Conservation (phyloP, 805 yeast genomes). For the Ogataea sp. region DNA sequence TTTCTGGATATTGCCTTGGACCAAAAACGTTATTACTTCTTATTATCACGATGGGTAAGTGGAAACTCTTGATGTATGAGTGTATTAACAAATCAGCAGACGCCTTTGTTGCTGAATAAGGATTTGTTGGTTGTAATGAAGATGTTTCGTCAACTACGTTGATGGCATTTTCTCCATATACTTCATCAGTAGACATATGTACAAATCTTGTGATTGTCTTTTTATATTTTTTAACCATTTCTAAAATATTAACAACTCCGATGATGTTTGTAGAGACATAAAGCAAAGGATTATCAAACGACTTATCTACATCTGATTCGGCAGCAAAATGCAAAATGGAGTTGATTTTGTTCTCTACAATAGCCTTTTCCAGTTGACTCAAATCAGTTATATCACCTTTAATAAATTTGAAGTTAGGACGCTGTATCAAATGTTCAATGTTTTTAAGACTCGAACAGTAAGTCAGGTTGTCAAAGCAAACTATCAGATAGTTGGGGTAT, state of each 20-base stretch:
- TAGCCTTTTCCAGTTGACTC: conserved; percentile 12
- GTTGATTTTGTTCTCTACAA: conserved; percentile 16
- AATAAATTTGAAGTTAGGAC: conserved; percentile 16
- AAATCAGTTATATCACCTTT: conserved; percentile 29
- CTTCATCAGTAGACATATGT: conserved; percentile 54
- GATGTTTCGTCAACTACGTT: conserved; percentile 26
- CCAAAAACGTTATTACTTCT: conserved; percentile 50
- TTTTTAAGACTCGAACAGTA: conserved; percentile 34
- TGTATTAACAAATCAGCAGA: conserved; percentile 39
- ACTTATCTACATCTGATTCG: conserved; percentile 45
- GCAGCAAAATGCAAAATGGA: conserved; percentile 47
- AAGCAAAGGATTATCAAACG: conserved; percentile 34
- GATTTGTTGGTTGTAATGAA: conserved; percentile 42
- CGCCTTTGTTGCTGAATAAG: conserved; percentile 51
- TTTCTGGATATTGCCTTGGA: conserved; percentile 46
- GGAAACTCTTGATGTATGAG: conserved; percentile 35
- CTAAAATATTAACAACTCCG: conserved; percentile 40
- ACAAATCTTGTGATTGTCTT: conserved; percentile 19
- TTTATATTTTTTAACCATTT: conserved; percentile 21
- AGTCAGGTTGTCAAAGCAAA: conserved; percentile 38
- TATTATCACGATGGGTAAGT: conserved; percentile 32
- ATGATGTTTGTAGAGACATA: conserved; percentile 38
- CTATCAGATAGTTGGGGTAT: conserved; percentile 24
- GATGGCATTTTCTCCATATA: conserved; percentile 38
- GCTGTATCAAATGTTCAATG: conserved; percentile 19